phyloP scores from a whole-genome alignment of 176 grass and related monocot species.

The Typha latifolia region DNA sequence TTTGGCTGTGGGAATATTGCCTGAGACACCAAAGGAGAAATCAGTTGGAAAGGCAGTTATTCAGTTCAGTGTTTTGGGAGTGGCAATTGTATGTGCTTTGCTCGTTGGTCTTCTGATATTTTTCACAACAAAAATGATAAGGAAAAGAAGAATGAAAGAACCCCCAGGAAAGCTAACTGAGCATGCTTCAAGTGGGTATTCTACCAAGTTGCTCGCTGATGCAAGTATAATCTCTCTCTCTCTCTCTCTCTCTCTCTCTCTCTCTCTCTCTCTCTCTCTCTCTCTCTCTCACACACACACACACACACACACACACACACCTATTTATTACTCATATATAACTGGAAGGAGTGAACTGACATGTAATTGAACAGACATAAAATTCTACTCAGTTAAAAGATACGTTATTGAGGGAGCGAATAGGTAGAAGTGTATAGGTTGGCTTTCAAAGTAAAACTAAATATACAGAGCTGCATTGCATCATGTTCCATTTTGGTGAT shows the following conservation, averaged over 20 bases:
- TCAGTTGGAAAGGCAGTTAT: conserved; percentile 9
- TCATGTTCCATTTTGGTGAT: no score
- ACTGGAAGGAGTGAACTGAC: no score
- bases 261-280: background rate
- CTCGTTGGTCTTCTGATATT: conserved; percentile 30
- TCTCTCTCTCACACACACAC: no score
- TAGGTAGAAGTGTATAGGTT: background rate
- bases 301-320: no score
- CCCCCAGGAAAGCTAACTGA: conserved; percentile 32
- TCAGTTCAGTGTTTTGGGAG: conserved; percentile 33
- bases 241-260: conserved; percentile 4
- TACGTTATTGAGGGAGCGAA: no score
- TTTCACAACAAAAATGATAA: conserved; percentile 39
- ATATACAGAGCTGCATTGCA: no score
- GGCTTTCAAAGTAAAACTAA: background rate
- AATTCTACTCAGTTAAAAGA: background rate
- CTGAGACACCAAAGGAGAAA: conserved; percentile 28
- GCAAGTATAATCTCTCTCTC: conserved; percentile 53
- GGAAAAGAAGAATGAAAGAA: conserved; percentile 19
- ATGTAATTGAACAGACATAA: background rate
- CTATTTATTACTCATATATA: no score
- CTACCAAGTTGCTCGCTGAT: conserved; percentile 65
- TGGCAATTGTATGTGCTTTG: conserved; percentile 20
- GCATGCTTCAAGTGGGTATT: conserved; percentile 48
- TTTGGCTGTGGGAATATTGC: conserved; percentile 68